Evolutionary conservation across 2,329 filamentous ascomycete genomes (phyloP).

Genomic region (Celoporthe dispersa): DNA sequence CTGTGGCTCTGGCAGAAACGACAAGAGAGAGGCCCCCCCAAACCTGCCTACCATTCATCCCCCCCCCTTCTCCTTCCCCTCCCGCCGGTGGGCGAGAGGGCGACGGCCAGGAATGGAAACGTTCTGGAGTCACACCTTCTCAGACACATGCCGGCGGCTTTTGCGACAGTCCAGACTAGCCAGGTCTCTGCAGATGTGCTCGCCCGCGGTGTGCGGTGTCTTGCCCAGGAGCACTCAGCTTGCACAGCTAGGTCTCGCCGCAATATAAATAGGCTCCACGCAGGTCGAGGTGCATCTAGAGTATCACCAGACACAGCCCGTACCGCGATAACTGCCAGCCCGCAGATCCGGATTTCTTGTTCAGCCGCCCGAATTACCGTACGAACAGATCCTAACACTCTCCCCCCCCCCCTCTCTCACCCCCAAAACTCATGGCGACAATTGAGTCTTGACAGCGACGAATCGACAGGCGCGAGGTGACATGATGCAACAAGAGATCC

Average conservation of each 20-base stretch:
- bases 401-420: no score
- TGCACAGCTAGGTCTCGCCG: conserved; percentile 21
- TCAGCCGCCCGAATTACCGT: background rate
- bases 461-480: background rate
- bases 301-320: conserved; percentile 23
- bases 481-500: background rate
- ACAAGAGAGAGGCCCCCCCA: background rate
- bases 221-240: conserved; percentile 13
- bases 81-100: no score
- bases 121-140: conserved; percentile 17
- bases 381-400: background rate
- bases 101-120: background rate
- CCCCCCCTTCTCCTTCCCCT: no score
- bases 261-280: conserved; percentile 29
- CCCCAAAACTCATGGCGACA: background rate
- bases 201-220: conserved; percentile 8
- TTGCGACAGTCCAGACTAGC: background rate
- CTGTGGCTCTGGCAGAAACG: conserved; percentile 1
- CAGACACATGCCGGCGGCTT: conserved; percentile 14
- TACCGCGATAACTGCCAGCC: conserved; percentile 11
- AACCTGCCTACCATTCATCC: background rate
- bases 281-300: conserved; percentile 18
- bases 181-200: conserved; percentile 4
- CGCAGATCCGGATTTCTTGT: background rate
- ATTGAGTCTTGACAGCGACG: background rate